Conservation (phyloP, 257 asterid species). For the Verbena officinalis region DNA sequence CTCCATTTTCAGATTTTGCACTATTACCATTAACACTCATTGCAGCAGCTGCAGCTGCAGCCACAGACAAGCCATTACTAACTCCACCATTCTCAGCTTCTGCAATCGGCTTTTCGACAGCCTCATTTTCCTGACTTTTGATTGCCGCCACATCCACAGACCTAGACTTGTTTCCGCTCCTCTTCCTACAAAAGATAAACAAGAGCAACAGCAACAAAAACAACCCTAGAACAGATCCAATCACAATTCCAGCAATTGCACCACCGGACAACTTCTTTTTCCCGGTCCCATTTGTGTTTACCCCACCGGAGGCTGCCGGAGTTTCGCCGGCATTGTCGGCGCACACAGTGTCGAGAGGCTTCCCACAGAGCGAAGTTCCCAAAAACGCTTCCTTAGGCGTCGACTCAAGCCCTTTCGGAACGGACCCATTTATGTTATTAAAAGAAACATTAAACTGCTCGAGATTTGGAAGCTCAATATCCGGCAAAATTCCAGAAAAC, state of each 20-base stretch:
- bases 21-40: slow-evolving; percentile 34
- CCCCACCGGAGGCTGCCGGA: slow-evolving; percentile 42
- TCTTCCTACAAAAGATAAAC: slow-evolving; percentile 63
- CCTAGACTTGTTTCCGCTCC: slow-evolving; percentile 54
- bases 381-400: slow-evolving; percentile 50
- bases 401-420: slow-evolving; percentile 56
- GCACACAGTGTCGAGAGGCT: slow-evolving; percentile 64
- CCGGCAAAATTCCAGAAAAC: slow-evolving; percentile 62
- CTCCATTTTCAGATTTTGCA: slow-evolving; percentile 26
- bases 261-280: slow-evolving; percentile 62
- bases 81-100: slow-evolving; percentile 47
- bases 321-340: slow-evolving; percentile 34
- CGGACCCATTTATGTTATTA: slow-evolving; percentile 64
- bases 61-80: slow-evolving; percentile 44
- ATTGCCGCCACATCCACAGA: slow-evolving; percentile 52
- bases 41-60: slow-evolving; percentile 45
- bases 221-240: slow-evolving; percentile 70
- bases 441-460: slow-evolving; percentile 75
- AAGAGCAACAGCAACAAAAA: slow-evolving; percentile 48
- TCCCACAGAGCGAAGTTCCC: slow-evolving; percentile 74
- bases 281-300: slow-evolving; percentile 9
- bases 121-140: slow-evolving; percentile 56
- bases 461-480: slow-evolving; percentile 48
- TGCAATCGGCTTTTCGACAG: slow-evolving; percentile 41
- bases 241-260: slow-evolving; percentile 79